These are phyloP conservation scores for Pythium aristosporum DNA, from an alignment of 352 stramenopile species.

Conservation along the genomic window DNA sequence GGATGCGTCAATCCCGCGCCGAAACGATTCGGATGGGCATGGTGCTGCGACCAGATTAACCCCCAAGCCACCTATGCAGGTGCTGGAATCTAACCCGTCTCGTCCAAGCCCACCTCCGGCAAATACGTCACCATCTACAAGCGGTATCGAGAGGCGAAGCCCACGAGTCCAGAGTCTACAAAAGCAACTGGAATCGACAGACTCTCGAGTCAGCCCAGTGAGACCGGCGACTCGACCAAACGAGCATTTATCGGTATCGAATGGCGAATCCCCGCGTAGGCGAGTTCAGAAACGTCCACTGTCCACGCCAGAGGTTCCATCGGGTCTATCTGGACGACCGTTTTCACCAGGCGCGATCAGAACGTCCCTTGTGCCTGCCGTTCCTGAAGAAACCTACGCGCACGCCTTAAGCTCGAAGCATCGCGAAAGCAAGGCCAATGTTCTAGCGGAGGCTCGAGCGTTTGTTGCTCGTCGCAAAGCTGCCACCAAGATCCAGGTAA, in stretches of 20 bases:
- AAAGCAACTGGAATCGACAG: conserved; percentile 3
- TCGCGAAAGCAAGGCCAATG: conserved; percentile 44
- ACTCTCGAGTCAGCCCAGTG: conserved; percentile 10
- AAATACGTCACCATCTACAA: background rate
- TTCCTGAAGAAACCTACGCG: conserved; percentile 45
- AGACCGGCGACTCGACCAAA: conserved; percentile 25
- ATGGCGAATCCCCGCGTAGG: conserved; percentile 38
- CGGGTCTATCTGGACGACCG: conserved; percentile 34
- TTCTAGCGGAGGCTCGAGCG: conserved; percentile 41
- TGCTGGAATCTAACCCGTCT: conserved; percentile 1
- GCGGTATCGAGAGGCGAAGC: conserved; percentile 18
- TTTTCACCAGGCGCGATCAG: conserved; percentile 47
- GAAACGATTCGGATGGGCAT: background rate
- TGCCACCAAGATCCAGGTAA: conserved; percentile 56
- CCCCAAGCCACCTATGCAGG: background rate
- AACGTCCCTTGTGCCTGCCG: conserved; percentile 38
- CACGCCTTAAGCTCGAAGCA: conserved; percentile 51
- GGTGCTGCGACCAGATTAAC: conserved; percentile 2
- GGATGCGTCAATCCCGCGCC: conserved; percentile 6
- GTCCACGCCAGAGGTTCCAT: conserved; percentile 38
- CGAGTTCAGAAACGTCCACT: conserved; percentile 36
- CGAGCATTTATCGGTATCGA: conserved; percentile 8
- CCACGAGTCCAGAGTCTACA: conserved; percentile 27
- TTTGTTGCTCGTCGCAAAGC: conserved; percentile 50
- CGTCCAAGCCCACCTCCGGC: background rate